Evolutionary conservation across 371 early-diverging fungal genomes (phyloP).

Genomic region (Mortierella sp.): DNA sequence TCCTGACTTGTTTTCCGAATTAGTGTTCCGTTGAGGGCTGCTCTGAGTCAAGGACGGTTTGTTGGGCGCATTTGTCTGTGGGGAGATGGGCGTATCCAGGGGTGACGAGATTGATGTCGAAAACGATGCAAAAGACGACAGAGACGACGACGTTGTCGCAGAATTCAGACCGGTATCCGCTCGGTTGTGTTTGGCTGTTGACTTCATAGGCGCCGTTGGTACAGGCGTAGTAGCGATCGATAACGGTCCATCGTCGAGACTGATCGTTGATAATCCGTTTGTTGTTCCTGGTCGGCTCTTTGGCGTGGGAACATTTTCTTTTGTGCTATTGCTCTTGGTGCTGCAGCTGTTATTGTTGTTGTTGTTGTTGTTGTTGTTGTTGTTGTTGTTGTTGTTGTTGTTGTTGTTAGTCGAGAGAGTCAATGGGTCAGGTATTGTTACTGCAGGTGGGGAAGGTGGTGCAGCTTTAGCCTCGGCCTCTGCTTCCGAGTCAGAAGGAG

Average conservation of each 20-base stretch:
- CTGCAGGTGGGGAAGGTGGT: not conserved
- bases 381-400: not conserved
- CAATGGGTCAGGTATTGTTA: not conserved
- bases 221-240: conserved; percentile 20
- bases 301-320: not conserved
- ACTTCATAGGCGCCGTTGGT: not conserved
- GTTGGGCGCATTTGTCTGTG: not conserved
- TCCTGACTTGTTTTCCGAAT: not conserved
- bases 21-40: not conserved
- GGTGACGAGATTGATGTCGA: conserved; percentile 23
- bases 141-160: conserved; percentile 6
- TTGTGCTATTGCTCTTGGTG: conserved; percentile 1
- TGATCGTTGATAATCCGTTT: conserved; percentile 16
- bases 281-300: not conserved
- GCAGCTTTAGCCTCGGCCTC: not conserved
- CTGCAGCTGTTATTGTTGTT: not conserved
- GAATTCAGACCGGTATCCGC: not conserved
- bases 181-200: not conserved
- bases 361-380: not conserved
- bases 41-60: not conserved
- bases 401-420: not conserved
- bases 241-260: conserved; percentile 26
- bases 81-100: not conserved
- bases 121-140: conserved; percentile 19
- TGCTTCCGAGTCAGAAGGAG: not conserved